Conservation (phyloP, 2,329 filamentous ascomycete species). For the Apiospora phragmitis region DNA sequence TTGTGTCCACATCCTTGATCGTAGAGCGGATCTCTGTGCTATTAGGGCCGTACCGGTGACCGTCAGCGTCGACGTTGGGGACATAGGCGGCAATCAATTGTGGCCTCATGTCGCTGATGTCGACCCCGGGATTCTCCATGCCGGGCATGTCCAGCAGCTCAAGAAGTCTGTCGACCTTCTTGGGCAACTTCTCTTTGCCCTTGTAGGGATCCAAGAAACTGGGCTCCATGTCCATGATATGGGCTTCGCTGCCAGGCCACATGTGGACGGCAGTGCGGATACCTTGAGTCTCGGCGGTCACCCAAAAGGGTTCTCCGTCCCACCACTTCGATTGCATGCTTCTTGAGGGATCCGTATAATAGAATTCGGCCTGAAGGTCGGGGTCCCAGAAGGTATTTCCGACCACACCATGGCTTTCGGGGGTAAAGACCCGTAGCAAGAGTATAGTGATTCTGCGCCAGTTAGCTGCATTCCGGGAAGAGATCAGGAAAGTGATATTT, state of each 20-base stretch:
- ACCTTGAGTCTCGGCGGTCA: slow-evolving; percentile 82
- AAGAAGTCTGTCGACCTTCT: slow-evolving; percentile 78
- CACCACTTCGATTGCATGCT: slow-evolving; percentile 92
- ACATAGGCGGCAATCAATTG: slow-evolving; percentile 95
- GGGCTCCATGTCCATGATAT: slow-evolving; percentile 73
- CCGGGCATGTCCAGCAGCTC: slow-evolving; percentile 84
- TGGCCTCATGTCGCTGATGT: slow-evolving; percentile 62
- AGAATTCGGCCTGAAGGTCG: slow-evolving; percentile 74
- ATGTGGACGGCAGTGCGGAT: slow-evolving; percentile 86
- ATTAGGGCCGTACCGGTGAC: slow-evolving; percentile 89
- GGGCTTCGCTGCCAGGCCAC: slow-evolving; percentile 96
- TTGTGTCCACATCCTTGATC: slow-evolving; percentile 76
- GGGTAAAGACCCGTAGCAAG: slow-evolving; percentile 90
- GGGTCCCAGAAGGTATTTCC: slow-evolving; percentile 96
- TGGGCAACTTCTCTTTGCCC: slow-evolving; percentile 68
- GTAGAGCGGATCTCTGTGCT: slow-evolving; percentile 85
- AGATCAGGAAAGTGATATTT: neutral
- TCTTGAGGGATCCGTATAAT: slow-evolving; percentile 74
- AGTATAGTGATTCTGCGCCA: slow-evolving; percentile 75
- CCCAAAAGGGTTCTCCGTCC: slow-evolving; percentile 92
- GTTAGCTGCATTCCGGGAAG: neutral
- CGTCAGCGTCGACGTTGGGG: slow-evolving; percentile 84
- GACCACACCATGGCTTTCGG: slow-evolving; percentile 89
- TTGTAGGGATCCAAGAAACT: slow-evolving; percentile 85
- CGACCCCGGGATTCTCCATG: slow-evolving; percentile 55